These are phyloP conservation scores for Fusarium pseudoanthophilum DNA, from an alignment of 2,329 filamentous ascomycete species.

Conservation along the genomic window DNA sequence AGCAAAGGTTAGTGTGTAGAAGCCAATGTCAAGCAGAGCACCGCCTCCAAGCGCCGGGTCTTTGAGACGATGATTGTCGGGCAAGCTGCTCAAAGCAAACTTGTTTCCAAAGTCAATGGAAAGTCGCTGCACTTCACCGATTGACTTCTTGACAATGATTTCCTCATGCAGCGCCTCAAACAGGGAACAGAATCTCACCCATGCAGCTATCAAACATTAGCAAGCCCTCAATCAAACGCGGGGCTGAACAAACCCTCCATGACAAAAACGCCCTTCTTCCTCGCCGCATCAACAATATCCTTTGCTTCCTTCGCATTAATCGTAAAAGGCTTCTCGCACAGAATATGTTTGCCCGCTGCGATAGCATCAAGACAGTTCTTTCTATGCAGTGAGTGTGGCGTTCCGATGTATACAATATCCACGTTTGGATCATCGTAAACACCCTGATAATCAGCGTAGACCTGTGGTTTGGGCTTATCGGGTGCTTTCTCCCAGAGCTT, in stretches of 20 bases:
- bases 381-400: slow-evolving; percentile 57
- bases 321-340: slow-evolving; percentile 60
- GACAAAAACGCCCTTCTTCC: slow-evolving; percentile 4
- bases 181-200: slow-evolving; percentile 22
- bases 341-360: slow-evolving; percentile 54
- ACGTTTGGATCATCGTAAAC: slow-evolving; percentile 55
- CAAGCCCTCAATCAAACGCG: rapidly evolving
- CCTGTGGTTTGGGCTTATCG: neutral
- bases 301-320: slow-evolving; percentile 14
- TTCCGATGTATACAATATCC: slow-evolving; percentile 59
- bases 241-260: slow-evolving; percentile 12
- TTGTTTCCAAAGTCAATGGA: slow-evolving; percentile 23
- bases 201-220: slow-evolving; percentile 6
- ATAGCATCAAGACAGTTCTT: slow-evolving; percentile 57
- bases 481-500: slow-evolving; percentile 13
- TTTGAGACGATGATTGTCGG: slow-evolving; percentile 11
- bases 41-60: slow-evolving; percentile 23
- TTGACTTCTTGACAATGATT: slow-evolving; percentile 20
- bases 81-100: neutral
- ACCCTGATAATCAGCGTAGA: slow-evolving; percentile 45
- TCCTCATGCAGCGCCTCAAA: slow-evolving; percentile 18
- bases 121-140: slow-evolving; percentile 18
- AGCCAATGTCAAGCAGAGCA: slow-evolving; percentile 14
- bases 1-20: slow-evolving; percentile 14
- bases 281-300: slow-evolving; percentile 16